phyloP scores from a whole-genome alignment of 768 basidiomycete species.

The Symmetrospora coprosmae region DNA sequence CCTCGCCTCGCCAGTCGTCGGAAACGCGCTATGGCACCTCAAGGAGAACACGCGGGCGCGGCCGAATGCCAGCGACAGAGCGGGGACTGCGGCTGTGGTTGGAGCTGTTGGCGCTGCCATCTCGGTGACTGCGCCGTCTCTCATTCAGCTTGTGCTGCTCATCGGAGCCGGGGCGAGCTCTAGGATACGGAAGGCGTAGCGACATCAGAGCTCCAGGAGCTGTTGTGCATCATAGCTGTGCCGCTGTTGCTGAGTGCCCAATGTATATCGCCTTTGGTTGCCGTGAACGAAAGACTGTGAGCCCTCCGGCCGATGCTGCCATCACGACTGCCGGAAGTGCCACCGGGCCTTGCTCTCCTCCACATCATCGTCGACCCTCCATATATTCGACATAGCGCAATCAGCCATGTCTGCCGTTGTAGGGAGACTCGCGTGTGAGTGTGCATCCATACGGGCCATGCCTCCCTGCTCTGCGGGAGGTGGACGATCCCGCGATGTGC shows the following conservation, averaged over 20 bases:
- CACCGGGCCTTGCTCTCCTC: neutral
- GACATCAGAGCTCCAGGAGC: neutral
- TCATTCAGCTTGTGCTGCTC: neutral
- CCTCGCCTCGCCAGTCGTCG: too few species aligned
- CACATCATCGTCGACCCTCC: neutral
- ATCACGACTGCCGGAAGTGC: neutral
- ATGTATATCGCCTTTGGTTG: too few species aligned
- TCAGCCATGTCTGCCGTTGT: slow-evolving; percentile 8
- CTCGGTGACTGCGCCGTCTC: neutral
- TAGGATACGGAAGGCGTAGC: neutral
- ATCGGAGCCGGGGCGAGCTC: neutral
- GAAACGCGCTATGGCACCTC: slow-evolving; percentile 6
- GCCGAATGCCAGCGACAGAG: neutral
- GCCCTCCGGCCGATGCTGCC: too few species aligned
- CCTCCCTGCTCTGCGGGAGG: too few species aligned
- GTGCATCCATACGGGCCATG: too few species aligned
- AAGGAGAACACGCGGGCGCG: neutral
- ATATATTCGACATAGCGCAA: neutral
- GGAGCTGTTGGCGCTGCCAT: neutral
- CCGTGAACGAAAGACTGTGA: too few species aligned
- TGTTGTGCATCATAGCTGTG: neutral
- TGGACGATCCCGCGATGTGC: neutral
- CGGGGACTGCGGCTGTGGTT: slow-evolving; percentile 1
- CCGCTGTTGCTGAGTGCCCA: neutral
- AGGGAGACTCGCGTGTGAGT: slow-evolving; percentile 11